A percentile compares a stretch with the other conserved stretches of the same genome.
Conservation (phyloP, 1,139 yeast genomes). For the Debaryomyces robertsiae region DNA sequence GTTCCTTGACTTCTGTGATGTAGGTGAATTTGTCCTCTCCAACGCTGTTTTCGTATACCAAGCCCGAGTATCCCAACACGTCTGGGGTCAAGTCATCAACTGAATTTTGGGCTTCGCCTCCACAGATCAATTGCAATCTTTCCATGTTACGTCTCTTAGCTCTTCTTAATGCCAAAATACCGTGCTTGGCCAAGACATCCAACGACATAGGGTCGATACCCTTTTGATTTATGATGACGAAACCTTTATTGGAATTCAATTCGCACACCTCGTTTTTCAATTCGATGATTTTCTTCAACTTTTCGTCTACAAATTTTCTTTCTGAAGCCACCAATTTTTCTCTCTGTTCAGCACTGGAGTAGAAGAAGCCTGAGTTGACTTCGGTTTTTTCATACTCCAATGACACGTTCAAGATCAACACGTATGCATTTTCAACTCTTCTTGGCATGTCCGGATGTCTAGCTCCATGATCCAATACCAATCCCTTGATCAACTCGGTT, state of each 20-base stretch:
- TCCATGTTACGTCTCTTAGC: constrained; percentile 99
- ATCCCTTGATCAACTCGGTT: constrained; percentile 81
- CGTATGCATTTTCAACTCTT: constrained; percentile 76
- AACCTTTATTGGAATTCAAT: constrained; percentile 69
- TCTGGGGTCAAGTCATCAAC: constrained; percentile 90
- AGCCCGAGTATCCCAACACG: constrained; percentile 87
- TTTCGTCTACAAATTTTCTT: constrained; percentile 92
- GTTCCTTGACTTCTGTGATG: constrained; percentile 88
- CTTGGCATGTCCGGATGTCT: constrained; percentile 99
- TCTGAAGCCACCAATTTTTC: constrained; percentile 94
- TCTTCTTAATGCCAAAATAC: constrained; percentile 91
- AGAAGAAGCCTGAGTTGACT: constrained; percentile 94
- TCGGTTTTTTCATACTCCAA: constrained; percentile 97
- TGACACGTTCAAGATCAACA: constrained; percentile 88
- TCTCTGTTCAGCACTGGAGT: constrained; percentile 93
- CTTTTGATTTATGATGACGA: constrained; percentile 96
- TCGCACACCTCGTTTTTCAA: constrained; percentile 91
- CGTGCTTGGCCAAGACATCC: constrained; percentile 90
- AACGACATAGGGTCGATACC: constrained; percentile 99
- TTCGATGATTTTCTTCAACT: constrained; percentile 86
- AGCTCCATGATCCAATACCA: constrained; percentile 97
- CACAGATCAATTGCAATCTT: constrained; percentile 92
- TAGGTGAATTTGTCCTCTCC: constrained; percentile 98
- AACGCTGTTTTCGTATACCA: constrained; percentile 86
- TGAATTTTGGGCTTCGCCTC: constrained; percentile 97